These are phyloP conservation scores for Hypomyces perniciosus DNA, from an alignment of 2,329 filamentous ascomycete genomes.

Conservation along the genomic window DNA sequence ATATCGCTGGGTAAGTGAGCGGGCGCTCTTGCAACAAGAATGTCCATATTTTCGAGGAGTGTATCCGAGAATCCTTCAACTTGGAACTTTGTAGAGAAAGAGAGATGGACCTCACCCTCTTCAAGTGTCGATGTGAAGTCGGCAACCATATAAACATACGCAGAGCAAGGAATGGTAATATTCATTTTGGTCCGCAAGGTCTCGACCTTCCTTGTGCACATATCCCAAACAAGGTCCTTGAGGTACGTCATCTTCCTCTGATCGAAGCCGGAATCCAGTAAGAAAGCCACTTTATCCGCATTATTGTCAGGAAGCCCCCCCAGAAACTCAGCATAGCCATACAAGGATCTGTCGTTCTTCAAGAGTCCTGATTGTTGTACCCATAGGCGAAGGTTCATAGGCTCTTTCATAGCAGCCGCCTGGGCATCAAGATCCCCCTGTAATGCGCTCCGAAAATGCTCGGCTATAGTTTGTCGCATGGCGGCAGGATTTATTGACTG, in stretches of 20 bases:
- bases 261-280: conserved; percentile 58
- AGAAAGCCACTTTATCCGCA: conserved; percentile 46
- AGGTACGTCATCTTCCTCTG: conserved; percentile 43
- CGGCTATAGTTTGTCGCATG: conserved; percentile 44
- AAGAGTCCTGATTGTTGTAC: conserved; percentile 35
- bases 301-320: conserved; percentile 45
- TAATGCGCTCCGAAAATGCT: conserved; percentile 45
- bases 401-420: conserved; percentile 43
- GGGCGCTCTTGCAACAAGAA: conserved; percentile 64
- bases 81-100: conserved; percentile 62
- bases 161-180: conserved; percentile 55
- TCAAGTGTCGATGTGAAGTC: conserved; percentile 57
- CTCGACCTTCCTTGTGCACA: conserved; percentile 49
- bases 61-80: conserved; percentile 47
- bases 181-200: conserved; percentile 50
- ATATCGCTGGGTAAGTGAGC: conserved; percentile 67
- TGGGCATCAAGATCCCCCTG: conserved; percentile 46
- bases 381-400: conserved; percentile 49
- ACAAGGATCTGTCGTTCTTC: conserved; percentile 32
- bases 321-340: conserved; percentile 36
- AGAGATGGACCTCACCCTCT: conserved; percentile 61
- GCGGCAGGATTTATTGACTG: conserved; percentile 39
- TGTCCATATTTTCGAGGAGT: conserved; percentile 49
- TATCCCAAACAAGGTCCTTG: conserved; percentile 38
- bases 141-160: conserved; percentile 59